Evolutionary conservation across 768 basidiomycete genomes (phyloP).

Genomic region (Hypsizygus marmoreus): DNA sequence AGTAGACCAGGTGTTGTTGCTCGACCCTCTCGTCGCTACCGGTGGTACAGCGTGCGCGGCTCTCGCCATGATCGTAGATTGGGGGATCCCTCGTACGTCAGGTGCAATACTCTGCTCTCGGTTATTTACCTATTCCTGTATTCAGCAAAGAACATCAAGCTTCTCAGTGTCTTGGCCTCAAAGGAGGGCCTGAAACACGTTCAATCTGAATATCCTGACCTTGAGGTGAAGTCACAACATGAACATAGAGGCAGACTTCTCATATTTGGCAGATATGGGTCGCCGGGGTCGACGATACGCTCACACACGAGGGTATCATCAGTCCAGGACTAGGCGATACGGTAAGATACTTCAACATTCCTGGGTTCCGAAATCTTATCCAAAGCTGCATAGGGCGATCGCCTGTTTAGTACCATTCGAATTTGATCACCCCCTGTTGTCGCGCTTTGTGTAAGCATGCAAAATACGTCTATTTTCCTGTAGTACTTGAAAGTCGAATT

Average conservation of each 20-base stretch:
- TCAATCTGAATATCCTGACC: slow-evolving; percentile 64
- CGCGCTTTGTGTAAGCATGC: background rate
- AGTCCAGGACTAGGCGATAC: slow-evolving; percentile 91
- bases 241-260: background rate
- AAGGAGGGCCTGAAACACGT: slow-evolving; percentile 72
- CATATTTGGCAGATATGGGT: slow-evolving; percentile 74
- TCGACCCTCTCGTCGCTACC: slow-evolving; percentile 94
- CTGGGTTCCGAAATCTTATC: too few relatives aligned
- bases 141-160: slow-evolving; percentile 70
- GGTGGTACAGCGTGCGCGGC: slow-evolving; percentile 92
- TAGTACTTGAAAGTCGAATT: too few relatives aligned
- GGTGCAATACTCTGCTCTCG: background rate
- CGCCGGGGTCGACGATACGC: slow-evolving; percentile 72
- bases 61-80: slow-evolving; percentile 80
- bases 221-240: slow-evolving; percentile 58
- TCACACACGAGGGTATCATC: slow-evolving; percentile 80
- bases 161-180: slow-evolving; percentile 82
- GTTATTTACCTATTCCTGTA: slow-evolving; percentile 3
- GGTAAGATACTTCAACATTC: too few relatives aligned
- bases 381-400: slow-evolving; percentile 67
- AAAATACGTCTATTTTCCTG: too few relatives aligned
- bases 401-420: slow-evolving; percentile 76
- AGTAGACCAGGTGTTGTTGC: slow-evolving; percentile 81
- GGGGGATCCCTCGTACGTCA: slow-evolving; percentile 70
- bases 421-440: slow-evolving; percentile 21